These are phyloP conservation scores for Paspalum vaginatum DNA, from an alignment of 176 grass and related monocot genomes.

Conservation along the genomic window DNA sequence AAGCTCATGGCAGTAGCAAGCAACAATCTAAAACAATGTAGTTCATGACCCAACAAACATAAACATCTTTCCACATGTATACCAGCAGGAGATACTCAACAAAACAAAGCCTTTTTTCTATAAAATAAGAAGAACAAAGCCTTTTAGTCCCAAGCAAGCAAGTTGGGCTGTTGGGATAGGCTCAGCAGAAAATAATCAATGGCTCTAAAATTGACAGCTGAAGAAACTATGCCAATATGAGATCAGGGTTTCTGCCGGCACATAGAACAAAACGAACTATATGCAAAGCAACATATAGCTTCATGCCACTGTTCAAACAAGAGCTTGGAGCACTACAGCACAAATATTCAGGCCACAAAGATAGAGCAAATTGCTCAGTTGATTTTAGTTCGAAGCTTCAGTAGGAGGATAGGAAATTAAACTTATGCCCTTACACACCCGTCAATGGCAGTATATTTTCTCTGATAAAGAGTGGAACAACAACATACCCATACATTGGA, in stretches of 20 bases:
- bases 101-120: too few relatives aligned
- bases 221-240: not conserved
- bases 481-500: not conserved
- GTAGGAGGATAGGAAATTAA: not conserved
- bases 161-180: too few relatives aligned
- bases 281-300: not conserved
- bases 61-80: not conserved
- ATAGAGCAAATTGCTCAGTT: slow-evolving; percentile 5
- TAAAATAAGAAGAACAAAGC: too few relatives aligned
- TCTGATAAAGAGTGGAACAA: not conserved
- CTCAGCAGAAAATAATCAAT: not conserved
- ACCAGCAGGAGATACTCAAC: not conserved
- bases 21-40: not conserved
- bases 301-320: not conserved
- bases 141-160: too few relatives aligned
- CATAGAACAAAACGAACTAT: not conserved
- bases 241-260: not conserved
- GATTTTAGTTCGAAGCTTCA: not conserved
- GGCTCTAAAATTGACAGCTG: not conserved
- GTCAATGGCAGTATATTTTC: not conserved
- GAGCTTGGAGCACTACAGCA: not conserved
- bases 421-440: not conserved
- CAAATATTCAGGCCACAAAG: not conserved
- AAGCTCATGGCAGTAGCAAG: not conserved
- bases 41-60: not conserved